These are phyloP conservation scores for Oryza punctata DNA, from an alignment of 176 grass and related monocot species.

Conservation along the genomic window DNA sequence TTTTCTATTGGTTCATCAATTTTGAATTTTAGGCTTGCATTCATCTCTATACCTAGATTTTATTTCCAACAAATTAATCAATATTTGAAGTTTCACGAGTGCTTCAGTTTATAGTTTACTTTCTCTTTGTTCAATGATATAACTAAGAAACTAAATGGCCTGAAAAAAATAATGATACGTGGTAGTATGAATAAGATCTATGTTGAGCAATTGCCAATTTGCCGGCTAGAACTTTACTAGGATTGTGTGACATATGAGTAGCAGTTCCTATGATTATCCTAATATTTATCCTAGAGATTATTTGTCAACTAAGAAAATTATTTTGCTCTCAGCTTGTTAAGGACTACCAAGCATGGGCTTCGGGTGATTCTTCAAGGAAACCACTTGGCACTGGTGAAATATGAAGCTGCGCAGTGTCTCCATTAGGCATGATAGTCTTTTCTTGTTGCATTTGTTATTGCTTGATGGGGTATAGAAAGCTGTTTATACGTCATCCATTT, in stretches of 20 bases:
- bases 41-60: not conserved
- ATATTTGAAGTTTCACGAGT: not conserved
- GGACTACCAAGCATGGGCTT: conserved; percentile 93
- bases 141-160: not conserved
- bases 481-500: conserved; percentile 27
- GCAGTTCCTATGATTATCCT: not conserved
- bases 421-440: conserved; percentile 27
- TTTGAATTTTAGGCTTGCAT: not conserved
- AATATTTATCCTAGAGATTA: not conserved
- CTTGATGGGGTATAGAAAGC: conserved; percentile 11
- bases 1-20: not conserved
- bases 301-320: not conserved
- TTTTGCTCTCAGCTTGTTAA: conserved; percentile 72
- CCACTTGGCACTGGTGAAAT: conserved; percentile 94
- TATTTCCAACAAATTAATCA: not conserved
- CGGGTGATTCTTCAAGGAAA: conserved; percentile 81
- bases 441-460: conserved; percentile 9
- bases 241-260: not conserved
- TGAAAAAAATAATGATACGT: not conserved
- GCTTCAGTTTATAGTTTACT: conserved; percentile 15
- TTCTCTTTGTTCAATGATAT: not conserved
- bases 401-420: conserved; percentile 43
- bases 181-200: not conserved
- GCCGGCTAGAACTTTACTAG: not conserved
- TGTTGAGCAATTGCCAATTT: not conserved